Evolutionary conservation across 331 rosid genomes (phyloP), one percentile per base, ranked within the genome.

Genomic region (Stylosanthes scabra): DNA sequence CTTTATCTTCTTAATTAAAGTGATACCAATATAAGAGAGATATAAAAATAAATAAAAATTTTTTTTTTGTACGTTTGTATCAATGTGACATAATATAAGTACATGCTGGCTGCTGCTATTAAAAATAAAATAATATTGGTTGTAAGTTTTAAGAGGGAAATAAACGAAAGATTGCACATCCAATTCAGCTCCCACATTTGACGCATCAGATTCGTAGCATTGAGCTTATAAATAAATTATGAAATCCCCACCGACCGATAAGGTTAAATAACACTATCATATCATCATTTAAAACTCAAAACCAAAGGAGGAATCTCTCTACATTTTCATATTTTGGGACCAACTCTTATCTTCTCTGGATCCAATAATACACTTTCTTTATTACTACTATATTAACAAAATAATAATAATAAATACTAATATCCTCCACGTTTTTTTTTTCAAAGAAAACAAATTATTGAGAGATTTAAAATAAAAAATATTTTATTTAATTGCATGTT

Each of bases 201-300:
- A 46, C 78, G 92, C 80, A 89, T 85, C 88, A 40, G 87, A 83
- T 81, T 87, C 82, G 68, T 58, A 74, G 72, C 16, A 55, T 64
- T 8, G 39, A 39, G 46, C 56, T 42, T 27, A 34, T 34, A 34
- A 34, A 34, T 34, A 3, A 34, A 34, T 34, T 34, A 68, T 44
- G 83, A 82, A 82, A 76, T 82, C 15, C 67, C 46, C 46, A 42
- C 46, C 47, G 56, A 71, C 78, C 81, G 81, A 79, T 83, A 74
- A 81, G 34, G 50, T 40, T 66, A 59, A 62, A 40, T 11, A 7
- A 40, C 44, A 66, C 28, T 25, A 55, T 34, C 14, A 9, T 59
- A 15, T 66, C 37, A 14, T 47, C 39, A 31, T 45, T 45, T 68
- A 58, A 78, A 59, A 11, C 75, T 8, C 75, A 71, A 9, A 70